Percentiles rank a stretch among this genome's conserved stretches.
Evolutionary conservation across 768 basidiomycete species (phyloP).

Genomic region (Pleurotus djamor): DNA sequence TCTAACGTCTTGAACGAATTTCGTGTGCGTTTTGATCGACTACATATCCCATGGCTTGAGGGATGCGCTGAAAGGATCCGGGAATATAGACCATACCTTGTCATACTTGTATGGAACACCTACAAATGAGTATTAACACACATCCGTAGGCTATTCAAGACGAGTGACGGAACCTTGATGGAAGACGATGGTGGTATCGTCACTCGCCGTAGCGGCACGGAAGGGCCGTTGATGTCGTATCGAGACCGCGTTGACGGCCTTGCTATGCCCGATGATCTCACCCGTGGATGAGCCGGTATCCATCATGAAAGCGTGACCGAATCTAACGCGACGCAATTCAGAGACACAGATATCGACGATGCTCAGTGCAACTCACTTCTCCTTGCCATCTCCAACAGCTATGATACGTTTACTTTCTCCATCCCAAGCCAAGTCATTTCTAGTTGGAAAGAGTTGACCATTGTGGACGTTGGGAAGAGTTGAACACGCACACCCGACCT

Average conservation of each 20-base stretch:
- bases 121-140: slow-evolving; percentile 16
- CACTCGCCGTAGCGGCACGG: slow-evolving; percentile 85
- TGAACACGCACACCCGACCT: slow-evolving; percentile 61
- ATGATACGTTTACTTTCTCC: slow-evolving; percentile 96
- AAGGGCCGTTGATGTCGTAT: slow-evolving; percentile 89
- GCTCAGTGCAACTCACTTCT: slow-evolving; percentile 52
- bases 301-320: slow-evolving; percentile 81
- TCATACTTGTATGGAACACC: slow-evolving; percentile 89
- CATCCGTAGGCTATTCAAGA: not conserved
- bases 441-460: slow-evolving; percentile 19
- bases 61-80: not conserved
- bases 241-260: slow-evolving; percentile 87
- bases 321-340: slow-evolving; percentile 41
- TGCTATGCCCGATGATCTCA: slow-evolving; percentile 87
- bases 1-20: slow-evolving; percentile 89
- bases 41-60: slow-evolving; percentile 19
- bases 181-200: slow-evolving; percentile 80
- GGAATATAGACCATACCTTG: slow-evolving; percentile 43
- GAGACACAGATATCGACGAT: not conserved
- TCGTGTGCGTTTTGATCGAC: slow-evolving; percentile 86
- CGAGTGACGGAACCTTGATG: slow-evolving; percentile 54
- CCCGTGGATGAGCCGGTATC: slow-evolving; percentile 85
- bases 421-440: slow-evolving; percentile 96
- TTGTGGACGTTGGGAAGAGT: not conserved
- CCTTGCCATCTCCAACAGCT: slow-evolving; percentile 89